phyloP scores from a whole-genome alignment of 1,139 yeast species.

The Taphrina communis region DNA sequence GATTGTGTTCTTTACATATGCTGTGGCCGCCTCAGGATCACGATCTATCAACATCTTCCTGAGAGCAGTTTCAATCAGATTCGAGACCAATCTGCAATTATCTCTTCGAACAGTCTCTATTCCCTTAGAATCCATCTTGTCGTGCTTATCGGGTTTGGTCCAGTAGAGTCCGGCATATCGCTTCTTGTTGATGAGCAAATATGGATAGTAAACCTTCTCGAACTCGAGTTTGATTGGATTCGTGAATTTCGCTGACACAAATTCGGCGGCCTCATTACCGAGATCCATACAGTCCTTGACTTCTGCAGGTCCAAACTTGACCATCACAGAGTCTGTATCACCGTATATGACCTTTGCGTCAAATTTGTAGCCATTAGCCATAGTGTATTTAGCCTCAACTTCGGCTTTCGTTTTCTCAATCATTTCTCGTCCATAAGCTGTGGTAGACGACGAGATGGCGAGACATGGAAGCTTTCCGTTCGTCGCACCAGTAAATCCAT shows the following conservation, averaged over 20 bases:
- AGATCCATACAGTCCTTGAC: conserved; percentile 82
- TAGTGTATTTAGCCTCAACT: conserved; percentile 78
- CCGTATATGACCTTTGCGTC: conserved; percentile 95
- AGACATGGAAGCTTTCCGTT: conserved; percentile 95
- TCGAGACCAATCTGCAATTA: conserved; percentile 91
- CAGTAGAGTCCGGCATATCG: conserved; percentile 97
- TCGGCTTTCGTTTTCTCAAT: conserved; percentile 87
- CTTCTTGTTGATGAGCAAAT: conserved; percentile 88
- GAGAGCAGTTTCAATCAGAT: conserved; percentile 89
- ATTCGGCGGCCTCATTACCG: conserved; percentile 93
- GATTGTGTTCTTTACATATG: conserved; percentile 68
- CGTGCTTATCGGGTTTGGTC: conserved; percentile 88
- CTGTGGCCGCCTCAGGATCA: conserved; percentile 85
- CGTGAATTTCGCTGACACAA: conserved; percentile 75
- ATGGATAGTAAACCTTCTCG: conserved; percentile 96
- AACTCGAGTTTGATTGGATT: conserved; percentile 93
- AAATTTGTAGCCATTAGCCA: conserved; percentile 76
- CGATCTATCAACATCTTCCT: conserved; percentile 85
- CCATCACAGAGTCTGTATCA: conserved; percentile 99
- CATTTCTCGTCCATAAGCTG: conserved; percentile 97
- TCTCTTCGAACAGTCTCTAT: conserved; percentile 98
- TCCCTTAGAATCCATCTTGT: conserved; percentile 98
- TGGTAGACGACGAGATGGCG: conserved; percentile 92
- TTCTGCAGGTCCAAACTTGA: conserved; percentile 88
- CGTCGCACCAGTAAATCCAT: conserved; percentile 99